Conservation (phyloP, 306 rosid genomes). For the Ceratonia siliqua region DNA sequence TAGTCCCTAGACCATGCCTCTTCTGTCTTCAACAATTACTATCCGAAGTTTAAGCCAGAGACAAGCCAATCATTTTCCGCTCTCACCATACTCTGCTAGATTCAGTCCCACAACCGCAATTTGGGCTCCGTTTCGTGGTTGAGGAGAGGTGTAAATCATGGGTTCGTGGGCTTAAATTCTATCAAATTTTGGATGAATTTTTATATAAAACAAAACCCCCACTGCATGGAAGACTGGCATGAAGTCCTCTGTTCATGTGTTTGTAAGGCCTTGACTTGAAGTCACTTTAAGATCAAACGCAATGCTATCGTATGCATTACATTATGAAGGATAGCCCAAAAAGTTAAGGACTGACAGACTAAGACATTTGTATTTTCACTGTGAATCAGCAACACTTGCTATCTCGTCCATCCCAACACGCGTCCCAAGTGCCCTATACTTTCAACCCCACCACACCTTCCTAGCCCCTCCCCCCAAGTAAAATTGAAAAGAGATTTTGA, state of each 20-base stretch:
- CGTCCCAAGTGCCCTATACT: background rate
- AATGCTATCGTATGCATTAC: background rate
- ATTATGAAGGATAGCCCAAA: background rate
- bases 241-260: no score
- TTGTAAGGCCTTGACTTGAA: no score
- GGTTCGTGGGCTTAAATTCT: no score
- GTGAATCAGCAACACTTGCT: background rate
- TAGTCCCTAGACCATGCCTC: constrained; percentile 50
- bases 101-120: background rate
- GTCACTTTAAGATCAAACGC: no score
- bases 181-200: no score
- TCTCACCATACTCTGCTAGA: background rate
- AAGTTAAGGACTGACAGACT: background rate
- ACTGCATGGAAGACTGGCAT: no score
- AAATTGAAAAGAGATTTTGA: background rate
- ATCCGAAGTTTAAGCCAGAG: no score
- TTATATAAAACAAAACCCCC: no score
- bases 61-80: no score
- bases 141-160: no score
- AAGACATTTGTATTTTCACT: background rate
- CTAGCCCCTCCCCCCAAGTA: background rate
- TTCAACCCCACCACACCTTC: background rate
- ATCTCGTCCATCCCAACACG: background rate
- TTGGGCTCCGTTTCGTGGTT: no score
- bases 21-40: constrained; percentile 49